phyloP scores from a whole-genome alignment of 371 early-diverging fungal genomes.

The Batrachochytrium dendrobatidis region DNA sequence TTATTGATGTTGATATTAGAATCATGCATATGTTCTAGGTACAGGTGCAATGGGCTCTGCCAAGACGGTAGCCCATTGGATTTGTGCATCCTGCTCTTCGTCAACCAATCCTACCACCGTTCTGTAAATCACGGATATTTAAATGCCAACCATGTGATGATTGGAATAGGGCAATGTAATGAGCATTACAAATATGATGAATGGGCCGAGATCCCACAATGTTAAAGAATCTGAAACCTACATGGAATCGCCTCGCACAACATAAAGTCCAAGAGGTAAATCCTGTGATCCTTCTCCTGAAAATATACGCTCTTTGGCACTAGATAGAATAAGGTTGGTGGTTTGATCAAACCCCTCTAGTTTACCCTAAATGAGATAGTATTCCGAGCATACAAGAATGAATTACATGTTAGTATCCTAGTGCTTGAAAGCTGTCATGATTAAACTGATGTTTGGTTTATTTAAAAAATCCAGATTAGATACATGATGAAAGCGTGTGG shows the following conservation, averaged over 20 bases:
- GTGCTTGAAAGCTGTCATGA: too few species aligned
- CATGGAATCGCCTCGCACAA: slow-evolving; percentile 1
- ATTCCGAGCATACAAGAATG: too few species aligned
- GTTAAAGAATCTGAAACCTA: not conserved
- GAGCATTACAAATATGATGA: not conserved
- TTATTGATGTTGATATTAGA: too few species aligned
- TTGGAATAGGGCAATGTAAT: not conserved
- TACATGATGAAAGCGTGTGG: too few species aligned
- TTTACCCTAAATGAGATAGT: slow-evolving; percentile 56
- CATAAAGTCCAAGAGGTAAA: not conserved
- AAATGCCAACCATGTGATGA: not conserved
- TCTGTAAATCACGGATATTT: not conserved
- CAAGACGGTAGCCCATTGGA: not conserved
- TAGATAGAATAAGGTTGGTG: slow-evolving; percentile 64
- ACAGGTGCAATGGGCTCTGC: not conserved
- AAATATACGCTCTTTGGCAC: slow-evolving; percentile 70
- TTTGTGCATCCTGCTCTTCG: not conserved
- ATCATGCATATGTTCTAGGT: too few species aligned
- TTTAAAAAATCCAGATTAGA: too few species aligned
- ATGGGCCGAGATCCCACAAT: not conserved
- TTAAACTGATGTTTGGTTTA: too few species aligned
- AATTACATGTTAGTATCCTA: too few species aligned
- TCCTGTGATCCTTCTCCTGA: slow-evolving; percentile 40
- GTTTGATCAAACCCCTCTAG: slow-evolving; percentile 75
- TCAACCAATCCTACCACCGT: not conserved